Evolutionary conservation across 306 rosid species (phyloP).

Genomic region (Parietaria judaica): DNA sequence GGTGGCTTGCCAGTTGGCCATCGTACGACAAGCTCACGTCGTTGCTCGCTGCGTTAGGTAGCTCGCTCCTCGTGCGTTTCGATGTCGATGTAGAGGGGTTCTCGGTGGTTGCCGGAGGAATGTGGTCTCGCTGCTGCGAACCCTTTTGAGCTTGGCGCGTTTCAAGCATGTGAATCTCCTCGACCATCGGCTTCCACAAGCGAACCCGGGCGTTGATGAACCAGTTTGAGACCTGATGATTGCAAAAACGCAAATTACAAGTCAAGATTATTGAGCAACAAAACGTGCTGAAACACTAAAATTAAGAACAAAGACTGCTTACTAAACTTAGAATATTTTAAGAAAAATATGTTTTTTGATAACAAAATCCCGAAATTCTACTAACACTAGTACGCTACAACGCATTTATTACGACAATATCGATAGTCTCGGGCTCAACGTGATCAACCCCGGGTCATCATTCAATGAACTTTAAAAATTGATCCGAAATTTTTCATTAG

Average conservation of each 20-base stretch:
- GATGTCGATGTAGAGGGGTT: constrained; percentile 43
- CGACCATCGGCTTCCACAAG: constrained; percentile 98
- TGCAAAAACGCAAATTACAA: not conserved
- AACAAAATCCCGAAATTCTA: too few species aligned
- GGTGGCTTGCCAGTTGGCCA: constrained; percentile 33
- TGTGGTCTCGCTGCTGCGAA: constrained; percentile 39
- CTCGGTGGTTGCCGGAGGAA: constrained; percentile 37
- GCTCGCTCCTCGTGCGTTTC: constrained; percentile 37
- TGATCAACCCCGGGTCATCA: not conserved
- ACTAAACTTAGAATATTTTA: not conserved
- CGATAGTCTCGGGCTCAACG: too few species aligned
- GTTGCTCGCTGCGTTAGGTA: constrained; percentile 22
- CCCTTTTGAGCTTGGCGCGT: constrained; percentile 49
- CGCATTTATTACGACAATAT: too few species aligned
- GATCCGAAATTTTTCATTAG: too few species aligned
- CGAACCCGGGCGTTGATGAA: constrained; percentile 92
- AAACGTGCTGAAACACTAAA: too few species aligned
- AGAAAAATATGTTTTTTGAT: not conserved
- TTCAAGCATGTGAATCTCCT: constrained; percentile 81
- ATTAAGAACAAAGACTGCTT: not conserved
- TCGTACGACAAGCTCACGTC: constrained; percentile 33
- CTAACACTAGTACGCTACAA: too few species aligned
- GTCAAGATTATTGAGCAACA: constrained; percentile 5
- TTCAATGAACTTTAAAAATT: not conserved
- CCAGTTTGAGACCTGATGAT: constrained; percentile 77